phyloP scores from a whole-genome alignment of 129 eudicot genomes.

The Artemisia tridentata region DNA sequence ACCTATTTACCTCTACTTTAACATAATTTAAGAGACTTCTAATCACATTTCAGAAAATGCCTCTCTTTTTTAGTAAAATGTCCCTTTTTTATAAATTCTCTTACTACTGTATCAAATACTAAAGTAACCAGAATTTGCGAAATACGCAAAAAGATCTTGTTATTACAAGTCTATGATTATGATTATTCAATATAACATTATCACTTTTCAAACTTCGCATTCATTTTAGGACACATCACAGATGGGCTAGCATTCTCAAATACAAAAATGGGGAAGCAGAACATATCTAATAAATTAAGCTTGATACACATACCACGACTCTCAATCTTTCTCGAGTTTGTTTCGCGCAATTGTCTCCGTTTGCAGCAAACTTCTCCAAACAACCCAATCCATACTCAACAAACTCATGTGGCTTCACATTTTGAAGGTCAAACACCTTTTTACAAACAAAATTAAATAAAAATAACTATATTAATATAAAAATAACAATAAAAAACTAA shows the following conservation, averaged over 20 bases:
- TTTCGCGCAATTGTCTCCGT: slow-evolving; percentile 83
- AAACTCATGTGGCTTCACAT: slow-evolving; percentile 80
- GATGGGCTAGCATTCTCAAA: background rate
- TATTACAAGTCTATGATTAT: background rate
- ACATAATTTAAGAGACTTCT: background rate
- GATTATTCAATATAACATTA: background rate
- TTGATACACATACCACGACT: slow-evolving; percentile 63
- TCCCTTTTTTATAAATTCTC: no score
- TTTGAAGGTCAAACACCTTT: slow-evolving; percentile 73
- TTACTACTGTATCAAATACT: background rate
- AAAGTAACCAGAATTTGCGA: background rate
- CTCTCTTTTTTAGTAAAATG: background rate
- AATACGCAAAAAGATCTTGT: background rate
- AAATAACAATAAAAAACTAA: background rate
- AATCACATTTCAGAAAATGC: slow-evolving; percentile 6
- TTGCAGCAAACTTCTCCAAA: slow-evolving; percentile 74
- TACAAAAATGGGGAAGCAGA: background rate
- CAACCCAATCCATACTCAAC: slow-evolving; percentile 85
- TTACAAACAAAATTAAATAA: background rate
- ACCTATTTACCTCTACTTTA: background rate
- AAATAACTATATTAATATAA: background rate
- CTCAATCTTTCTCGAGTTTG: slow-evolving; percentile 70
- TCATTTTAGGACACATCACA: background rate
- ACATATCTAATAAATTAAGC: background rate
- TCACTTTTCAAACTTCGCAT: slow-evolving; percentile 11